These are phyloP conservation scores for Begonia masoniana DNA, from an alignment of 306 rosid species.

Conservation along the genomic window DNA sequence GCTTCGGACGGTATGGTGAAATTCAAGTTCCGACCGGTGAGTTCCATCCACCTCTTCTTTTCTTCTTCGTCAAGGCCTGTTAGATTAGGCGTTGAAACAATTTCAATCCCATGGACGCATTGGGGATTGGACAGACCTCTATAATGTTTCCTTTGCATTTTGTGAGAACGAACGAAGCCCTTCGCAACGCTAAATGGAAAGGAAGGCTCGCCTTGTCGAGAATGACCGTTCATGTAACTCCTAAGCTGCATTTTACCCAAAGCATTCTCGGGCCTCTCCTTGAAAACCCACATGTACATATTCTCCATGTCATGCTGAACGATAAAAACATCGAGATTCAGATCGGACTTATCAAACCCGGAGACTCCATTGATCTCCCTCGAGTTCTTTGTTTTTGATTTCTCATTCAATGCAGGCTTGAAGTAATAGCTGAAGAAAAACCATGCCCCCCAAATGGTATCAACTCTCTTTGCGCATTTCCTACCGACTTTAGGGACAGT, in stretches of 20 bases:
- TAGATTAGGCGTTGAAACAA: slow-evolving; percentile 54
- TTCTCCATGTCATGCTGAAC: slow-evolving; percentile 98
- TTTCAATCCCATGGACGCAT: slow-evolving; percentile 78
- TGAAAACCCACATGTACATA: slow-evolving; percentile 99
- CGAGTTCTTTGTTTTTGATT: slow-evolving; percentile 61
- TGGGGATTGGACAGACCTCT: slow-evolving; percentile 95
- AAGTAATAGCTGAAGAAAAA: slow-evolving; percentile 87
- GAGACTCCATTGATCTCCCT: slow-evolving; percentile 59
- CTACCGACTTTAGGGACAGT: slow-evolving; percentile 57
- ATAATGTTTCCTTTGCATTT: slow-evolving; percentile 92
- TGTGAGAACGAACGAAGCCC: slow-evolving; percentile 83
- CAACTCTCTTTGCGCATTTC: slow-evolving; percentile 66
- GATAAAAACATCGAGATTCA: slow-evolving; percentile 79
- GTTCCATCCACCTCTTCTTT: slow-evolving; percentile 74
- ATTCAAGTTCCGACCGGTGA: slow-evolving; percentile 73
- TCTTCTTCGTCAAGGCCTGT: slow-evolving; percentile 65
- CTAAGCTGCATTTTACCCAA: slow-evolving; percentile 95
- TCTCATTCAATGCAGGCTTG: slow-evolving; percentile 61
- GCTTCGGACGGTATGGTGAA: slow-evolving; percentile 72
- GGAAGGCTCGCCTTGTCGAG: slow-evolving; percentile 93
- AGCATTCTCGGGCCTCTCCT: slow-evolving; percentile 90
- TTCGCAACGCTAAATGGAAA: slow-evolving; percentile 81
- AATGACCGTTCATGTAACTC: slow-evolving; percentile 96
- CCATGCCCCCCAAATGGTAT: slow-evolving; percentile 98
- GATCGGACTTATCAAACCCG: slow-evolving; percentile 79